Conservation (phyloP, 129 eudicot genomes). For the Gnaphalium uliginosum region DNA sequence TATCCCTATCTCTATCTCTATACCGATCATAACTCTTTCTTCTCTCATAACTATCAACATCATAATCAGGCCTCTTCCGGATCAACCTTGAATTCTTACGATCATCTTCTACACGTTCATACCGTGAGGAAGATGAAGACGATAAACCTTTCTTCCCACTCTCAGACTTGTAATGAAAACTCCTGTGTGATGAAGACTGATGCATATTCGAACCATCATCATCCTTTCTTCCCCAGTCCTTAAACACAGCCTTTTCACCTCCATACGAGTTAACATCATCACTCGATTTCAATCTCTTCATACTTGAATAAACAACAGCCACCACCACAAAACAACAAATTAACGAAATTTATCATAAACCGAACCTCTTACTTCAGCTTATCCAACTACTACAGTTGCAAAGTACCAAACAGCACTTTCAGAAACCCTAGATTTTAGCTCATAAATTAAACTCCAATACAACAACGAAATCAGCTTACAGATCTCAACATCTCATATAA, state of each 20-base stretch:
- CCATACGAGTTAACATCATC: slow-evolving; percentile 76
- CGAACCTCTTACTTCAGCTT: neutral
- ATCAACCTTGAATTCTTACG: slow-evolving; percentile 56
- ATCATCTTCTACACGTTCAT: slow-evolving; percentile 70
- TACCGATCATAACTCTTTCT: slow-evolving; percentile 72
- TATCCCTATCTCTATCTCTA: slow-evolving; percentile 42
- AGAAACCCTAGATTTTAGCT: slow-evolving; percentile 37
- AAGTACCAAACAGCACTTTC: slow-evolving; percentile 10
- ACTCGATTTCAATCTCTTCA: slow-evolving; percentile 87
- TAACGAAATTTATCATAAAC: neutral
- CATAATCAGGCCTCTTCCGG: slow-evolving; percentile 79
- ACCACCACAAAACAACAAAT: neutral
- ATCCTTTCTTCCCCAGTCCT: slow-evolving; percentile 82
- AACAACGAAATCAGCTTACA: slow-evolving; percentile 15
- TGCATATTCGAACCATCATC: slow-evolving; percentile 48
- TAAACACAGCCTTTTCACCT: slow-evolving; percentile 63
- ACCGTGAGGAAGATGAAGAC: slow-evolving; percentile 57
- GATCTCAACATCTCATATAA: slow-evolving; percentile 36
- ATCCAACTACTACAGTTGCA: slow-evolving; percentile 7
- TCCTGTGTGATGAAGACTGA: slow-evolving; percentile 63
- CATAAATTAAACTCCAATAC: slow-evolving; percentile 21
- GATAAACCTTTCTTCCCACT: slow-evolving; percentile 58
- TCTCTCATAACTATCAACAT: slow-evolving; percentile 63
- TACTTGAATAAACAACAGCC: slow-evolving; percentile 16
- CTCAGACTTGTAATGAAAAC: slow-evolving; percentile 71